Evolutionary conservation across 225 moss, liverwort and hornwort genomes (phyloP).

Genomic region (Pseudoscleropodium purum): DNA sequence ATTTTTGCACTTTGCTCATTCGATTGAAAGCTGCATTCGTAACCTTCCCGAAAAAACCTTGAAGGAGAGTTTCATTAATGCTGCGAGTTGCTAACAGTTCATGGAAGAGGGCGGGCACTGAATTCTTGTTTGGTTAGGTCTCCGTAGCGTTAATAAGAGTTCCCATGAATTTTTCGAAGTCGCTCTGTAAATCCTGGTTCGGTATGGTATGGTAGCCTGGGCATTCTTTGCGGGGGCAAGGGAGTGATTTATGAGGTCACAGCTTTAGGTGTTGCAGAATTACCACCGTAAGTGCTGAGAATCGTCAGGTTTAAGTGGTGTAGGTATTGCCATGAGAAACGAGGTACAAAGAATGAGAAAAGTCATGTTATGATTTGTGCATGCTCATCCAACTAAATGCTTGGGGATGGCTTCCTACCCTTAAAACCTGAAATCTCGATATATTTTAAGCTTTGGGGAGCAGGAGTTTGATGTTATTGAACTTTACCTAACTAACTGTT

Average conservation of each 20-base stretch:
- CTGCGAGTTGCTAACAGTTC: conserved; percentile 35
- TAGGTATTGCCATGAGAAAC: background rate
- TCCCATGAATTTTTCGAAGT: background rate
- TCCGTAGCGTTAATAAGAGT: background rate
- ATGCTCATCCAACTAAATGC: background rate
- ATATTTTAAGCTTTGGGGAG: background rate
- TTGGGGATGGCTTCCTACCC: background rate
- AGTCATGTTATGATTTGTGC: background rate
- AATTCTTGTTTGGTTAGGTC: background rate
- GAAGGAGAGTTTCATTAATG: conserved; percentile 16
- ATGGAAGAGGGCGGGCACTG: conserved; percentile 8
- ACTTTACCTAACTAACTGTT: background rate
- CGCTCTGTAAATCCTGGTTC: background rate
- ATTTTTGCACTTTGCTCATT: background rate
- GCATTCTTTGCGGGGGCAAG: background rate
- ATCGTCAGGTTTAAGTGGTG: background rate
- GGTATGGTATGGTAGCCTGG: background rate
- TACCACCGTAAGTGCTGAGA: background rate
- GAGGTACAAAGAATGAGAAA: background rate
- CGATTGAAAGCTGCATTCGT: background rate
- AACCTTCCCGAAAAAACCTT: background rate
- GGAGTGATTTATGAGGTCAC: background rate
- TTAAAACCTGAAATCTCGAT: background rate
- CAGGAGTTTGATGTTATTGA: background rate
- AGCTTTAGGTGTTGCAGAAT: background rate